Evolutionary conservation across 208 protist species (phyloP).

Genomic region (Trypanosoma congolense): DNA sequence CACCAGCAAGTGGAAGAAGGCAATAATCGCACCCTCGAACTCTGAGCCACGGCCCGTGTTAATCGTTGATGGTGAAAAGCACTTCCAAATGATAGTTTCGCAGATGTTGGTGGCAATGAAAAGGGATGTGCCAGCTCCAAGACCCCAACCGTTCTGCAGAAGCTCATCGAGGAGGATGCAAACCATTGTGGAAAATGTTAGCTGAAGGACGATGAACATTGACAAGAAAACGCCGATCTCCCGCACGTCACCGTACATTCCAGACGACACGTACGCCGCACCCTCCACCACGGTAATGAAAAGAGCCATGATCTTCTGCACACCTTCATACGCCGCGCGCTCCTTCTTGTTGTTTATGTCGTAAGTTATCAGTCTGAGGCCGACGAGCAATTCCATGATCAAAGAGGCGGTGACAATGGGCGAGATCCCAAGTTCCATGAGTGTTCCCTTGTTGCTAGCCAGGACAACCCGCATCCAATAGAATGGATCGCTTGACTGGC

Average conservation of each 20-base stretch:
- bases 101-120: conserved; percentile 99
- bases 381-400: conserved; percentile 97
- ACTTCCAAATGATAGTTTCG: conserved; percentile 99
- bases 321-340: conserved; percentile 94
- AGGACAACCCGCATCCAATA: conserved; percentile 99
- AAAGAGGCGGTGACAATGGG: conserved; percentile 97
- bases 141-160: conserved; percentile 99
- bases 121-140: conserved; percentile 99
- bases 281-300: conserved; percentile 98
- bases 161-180: conserved; percentile 99
- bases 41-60: conserved; percentile 97
- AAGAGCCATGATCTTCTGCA: conserved; percentile 98
- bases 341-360: conserved; percentile 95
- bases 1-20: conserved; percentile 98
- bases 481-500: conserved; percentile 96
- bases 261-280: conserved; percentile 95
- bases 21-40: conserved; percentile 99
- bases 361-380: conserved; percentile 95
- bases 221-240: conserved; percentile 94
- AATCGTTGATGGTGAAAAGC: conserved; percentile 98
- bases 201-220: conserved; percentile 97
- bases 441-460: conserved; percentile 98
- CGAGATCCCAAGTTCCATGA: conserved; percentile 99
- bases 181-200: conserved; percentile 97
- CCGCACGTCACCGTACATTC: conserved; percentile 99